phyloP scores from a whole-genome alignment of 2,329 filamentous ascomycete genomes.

The Keithomyces neogunnii region DNA sequence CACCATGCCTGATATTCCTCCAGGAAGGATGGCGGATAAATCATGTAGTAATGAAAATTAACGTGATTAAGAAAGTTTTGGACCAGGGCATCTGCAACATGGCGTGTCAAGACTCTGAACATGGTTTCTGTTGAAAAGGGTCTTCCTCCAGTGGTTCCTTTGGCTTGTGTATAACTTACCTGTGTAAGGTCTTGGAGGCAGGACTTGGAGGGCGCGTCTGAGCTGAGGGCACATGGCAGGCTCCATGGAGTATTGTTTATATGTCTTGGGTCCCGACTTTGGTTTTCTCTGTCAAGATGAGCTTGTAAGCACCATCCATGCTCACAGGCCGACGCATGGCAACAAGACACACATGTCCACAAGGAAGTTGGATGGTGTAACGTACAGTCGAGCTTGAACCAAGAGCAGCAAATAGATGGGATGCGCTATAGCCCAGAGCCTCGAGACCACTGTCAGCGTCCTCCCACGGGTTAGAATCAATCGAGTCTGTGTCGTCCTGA shows the following conservation, averaged over 20 bases:
- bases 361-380: background rate
- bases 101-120: background rate
- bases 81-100: slow-evolving; percentile 24
- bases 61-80: slow-evolving; percentile 28
- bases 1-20: slow-evolving; percentile 29
- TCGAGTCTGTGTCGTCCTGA: slow-evolving; percentile 11
- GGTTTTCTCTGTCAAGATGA: slow-evolving; percentile 9
- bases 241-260: slow-evolving; percentile 12
- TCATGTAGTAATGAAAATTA: slow-evolving; percentile 31
- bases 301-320: background rate
- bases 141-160: background rate
- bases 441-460: slow-evolving; percentile 21
- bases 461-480: slow-evolving; percentile 15
- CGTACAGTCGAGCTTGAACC: slow-evolving; percentile 2
- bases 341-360: background rate
- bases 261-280: slow-evolving; percentile 10
- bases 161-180: slow-evolving; percentile 13
- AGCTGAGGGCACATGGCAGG: slow-evolving; percentile 19
- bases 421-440: slow-evolving; percentile 26
- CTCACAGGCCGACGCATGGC: too few species aligned
- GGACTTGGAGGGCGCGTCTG: slow-evolving; percentile 20
- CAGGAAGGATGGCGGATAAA: slow-evolving; percentile 26
- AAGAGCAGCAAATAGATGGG: slow-evolving; percentile 22
- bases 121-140: background rate
- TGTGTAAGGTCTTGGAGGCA: slow-evolving; percentile 25